Evolutionary conservation across 345 rosid genomes (phyloP), one percentile per base, ranked within the genome.

Genomic region (Lagerstroemia speciosa): DNA sequence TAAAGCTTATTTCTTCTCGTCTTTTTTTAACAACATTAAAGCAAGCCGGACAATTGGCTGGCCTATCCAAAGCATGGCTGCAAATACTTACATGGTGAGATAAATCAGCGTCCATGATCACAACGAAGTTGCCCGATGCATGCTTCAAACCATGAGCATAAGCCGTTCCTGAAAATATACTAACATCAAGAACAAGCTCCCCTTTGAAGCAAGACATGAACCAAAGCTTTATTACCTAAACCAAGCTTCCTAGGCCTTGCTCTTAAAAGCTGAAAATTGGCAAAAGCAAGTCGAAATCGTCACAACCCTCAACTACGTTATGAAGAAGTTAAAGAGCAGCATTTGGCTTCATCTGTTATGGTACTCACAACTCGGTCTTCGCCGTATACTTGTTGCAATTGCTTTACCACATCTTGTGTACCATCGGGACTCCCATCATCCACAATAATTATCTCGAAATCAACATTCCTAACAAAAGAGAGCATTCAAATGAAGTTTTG

Each of bases 361-460:
- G 6, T 27, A 80, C 98, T 81, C 75, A 92, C 98, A 22, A 94
- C 78, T 27, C 81, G 88, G 73, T 87, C 92, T 69, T 87, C 92
- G 24, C 98, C 96, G 65, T 89, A 94, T 66, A 89, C 77, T 40
- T 83, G 75, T 78, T 92, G 98, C 68, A 94, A 77, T 60, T 94
- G 93, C 72, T 79, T 87, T 30, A 91, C 92, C 69, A 91, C 71
- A 69, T 89, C 98, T 69, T 94, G 98, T 32, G 98, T 93, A 48
- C 93, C 99, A 73, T 91, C 99, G 30, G 96, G 99, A 69, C 99
- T 94, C 78, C 98, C 97, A 75, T 91, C 99, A 70, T 94, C 99
- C 75, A 94, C 99, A 62, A 94, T 81, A 70, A 92, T 87, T 53
- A 89, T 82, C 80, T 94, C 98, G 67, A 89, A 92, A 71, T 94